Evolutionary conservation across 805 yeast species (phyloP), one percentile per base, ranked within the genome.

Genomic region (Yarrowia sp.): DNA sequence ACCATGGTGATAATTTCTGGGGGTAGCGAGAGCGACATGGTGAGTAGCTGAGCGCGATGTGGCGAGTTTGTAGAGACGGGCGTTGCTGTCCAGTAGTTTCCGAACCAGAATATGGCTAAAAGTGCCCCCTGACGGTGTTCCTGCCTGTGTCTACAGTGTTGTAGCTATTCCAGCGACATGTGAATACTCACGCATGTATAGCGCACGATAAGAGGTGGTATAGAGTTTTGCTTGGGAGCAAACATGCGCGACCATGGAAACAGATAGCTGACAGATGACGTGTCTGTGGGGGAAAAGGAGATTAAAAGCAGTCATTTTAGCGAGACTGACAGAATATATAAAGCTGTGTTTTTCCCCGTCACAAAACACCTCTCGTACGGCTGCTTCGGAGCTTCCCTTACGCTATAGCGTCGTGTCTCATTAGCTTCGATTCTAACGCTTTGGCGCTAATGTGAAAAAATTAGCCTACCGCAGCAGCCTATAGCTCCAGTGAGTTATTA

Each of bases 201-300:
- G 58, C 58, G 58, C 58, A 33, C 16, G 58, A 51, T 51, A 51
- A 51, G 58, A 47, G 58, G 58, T 19, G 42, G 13, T 29, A 24
- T 51, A 51, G 21, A 25, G 58, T 51, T 51, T 16, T 32, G 32
- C 42, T 51, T 51, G 58, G 58, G 58, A 51, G 58, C 58, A 51
- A 51, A 19, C 55, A 47, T 24, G 6, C 3, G 10, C 13, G 32
- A 5, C 33, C 10, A 12, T 25, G 32, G 10, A n/a, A 22, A 16
- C n/a, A 25, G 6, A 16, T 27, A 22, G 29, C 2, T 27, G 29
- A 27, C 29, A 12, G 29, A 12, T 27, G 8, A 5, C 12, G 29
- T 9, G 29, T n/a, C n/a, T n/a, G n/a, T n/a, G n/a, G n/a, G n/a
- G n/a, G n/a, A n/a, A n/a, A n/a, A n/a, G n/a, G n/a, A n/a, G n/a